These are phyloP conservation scores for Podaxis sp. DNA, from an alignment of 768 basidiomycete genomes.

Conservation along the genomic window DNA sequence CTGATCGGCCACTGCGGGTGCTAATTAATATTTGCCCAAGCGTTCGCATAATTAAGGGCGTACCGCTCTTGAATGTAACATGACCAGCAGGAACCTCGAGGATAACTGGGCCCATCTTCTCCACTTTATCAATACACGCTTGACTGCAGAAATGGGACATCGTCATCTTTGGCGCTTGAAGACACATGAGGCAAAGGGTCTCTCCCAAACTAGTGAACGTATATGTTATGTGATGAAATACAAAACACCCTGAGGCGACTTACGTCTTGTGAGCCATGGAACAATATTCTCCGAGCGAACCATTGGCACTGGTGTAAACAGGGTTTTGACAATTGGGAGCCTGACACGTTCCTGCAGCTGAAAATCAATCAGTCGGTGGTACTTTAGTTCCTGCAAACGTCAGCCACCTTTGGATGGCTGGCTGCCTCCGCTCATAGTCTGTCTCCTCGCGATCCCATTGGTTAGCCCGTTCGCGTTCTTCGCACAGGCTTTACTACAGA, in stretches of 20 bases:
- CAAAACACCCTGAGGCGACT: constrained; percentile 12
- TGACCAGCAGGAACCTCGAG: constrained; percentile 60
- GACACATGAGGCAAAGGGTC: constrained; percentile 58
- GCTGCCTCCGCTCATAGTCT: constrained; percentile 17
- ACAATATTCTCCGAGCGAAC: constrained; percentile 44
- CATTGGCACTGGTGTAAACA: constrained; percentile 37
- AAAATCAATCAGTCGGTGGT: neutral
- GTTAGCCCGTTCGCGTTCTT: constrained; percentile 32
- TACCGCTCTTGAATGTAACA: constrained; percentile 65
- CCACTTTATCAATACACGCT: constrained; percentile 52
- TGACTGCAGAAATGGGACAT: constrained; percentile 64
- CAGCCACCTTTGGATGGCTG: constrained; percentile 18
- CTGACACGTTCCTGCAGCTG: constrained; percentile 33
- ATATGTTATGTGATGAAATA: constrained; percentile 3
- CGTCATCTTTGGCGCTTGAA: constrained; percentile 49
- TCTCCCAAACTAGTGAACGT: constrained; percentile 36
- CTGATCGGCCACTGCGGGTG: constrained; percentile 52
- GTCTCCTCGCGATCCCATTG: constrained; percentile 24
- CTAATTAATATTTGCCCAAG: neutral
- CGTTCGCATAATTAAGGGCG: constrained; percentile 19
- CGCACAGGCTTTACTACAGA: constrained; percentile 64
- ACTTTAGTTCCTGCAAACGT: neutral
- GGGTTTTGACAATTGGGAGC: constrained; percentile 51
- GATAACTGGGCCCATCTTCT: constrained; percentile 51
- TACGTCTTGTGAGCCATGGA: constrained; percentile 52